phyloP scores from a whole-genome alignment of 148 eudicot species.

The Selenicereus undatus region DNA sequence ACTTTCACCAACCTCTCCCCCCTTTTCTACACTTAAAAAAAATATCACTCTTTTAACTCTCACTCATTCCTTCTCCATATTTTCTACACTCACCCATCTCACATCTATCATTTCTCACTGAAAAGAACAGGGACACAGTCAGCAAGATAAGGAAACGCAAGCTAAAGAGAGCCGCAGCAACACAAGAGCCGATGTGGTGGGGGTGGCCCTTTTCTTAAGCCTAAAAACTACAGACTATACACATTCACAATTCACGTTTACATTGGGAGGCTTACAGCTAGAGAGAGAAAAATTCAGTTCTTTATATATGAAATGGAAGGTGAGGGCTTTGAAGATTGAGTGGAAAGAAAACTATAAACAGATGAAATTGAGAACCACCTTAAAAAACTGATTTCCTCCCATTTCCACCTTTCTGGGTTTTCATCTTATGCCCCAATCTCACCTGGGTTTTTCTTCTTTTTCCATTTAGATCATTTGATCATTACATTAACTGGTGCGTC shows the following conservation, averaged over 20 bases:
- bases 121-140: not conserved
- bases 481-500: constrained; percentile 26
- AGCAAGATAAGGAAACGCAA: not conserved
- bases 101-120: too few relatives aligned
- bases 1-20: too few relatives aligned
- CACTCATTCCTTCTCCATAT: too few relatives aligned
- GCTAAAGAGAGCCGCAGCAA: not conserved
- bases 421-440: not conserved
- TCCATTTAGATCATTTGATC: constrained; percentile 16
- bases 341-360: not conserved
- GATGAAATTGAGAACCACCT: constrained; percentile 14
- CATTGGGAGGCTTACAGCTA: not conserved
- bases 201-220: not conserved
- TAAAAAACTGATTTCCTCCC: constrained; percentile 1
- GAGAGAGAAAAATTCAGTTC: not conserved
- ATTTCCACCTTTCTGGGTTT: constrained; percentile 26
- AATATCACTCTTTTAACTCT: too few relatives aligned
- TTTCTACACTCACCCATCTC: too few relatives aligned
- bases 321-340: not conserved
- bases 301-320: not conserved
- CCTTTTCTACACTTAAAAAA: too few relatives aligned
- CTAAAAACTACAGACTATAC: not conserved
- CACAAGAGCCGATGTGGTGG: not conserved
- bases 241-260: too few relatives aligned
- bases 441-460: constrained; percentile 22